Percentiles rank a stretch among this genome's conserved stretches.
Conservation (phyloP, 129 eudicot genomes). For the Artemisia argyi region DNA sequence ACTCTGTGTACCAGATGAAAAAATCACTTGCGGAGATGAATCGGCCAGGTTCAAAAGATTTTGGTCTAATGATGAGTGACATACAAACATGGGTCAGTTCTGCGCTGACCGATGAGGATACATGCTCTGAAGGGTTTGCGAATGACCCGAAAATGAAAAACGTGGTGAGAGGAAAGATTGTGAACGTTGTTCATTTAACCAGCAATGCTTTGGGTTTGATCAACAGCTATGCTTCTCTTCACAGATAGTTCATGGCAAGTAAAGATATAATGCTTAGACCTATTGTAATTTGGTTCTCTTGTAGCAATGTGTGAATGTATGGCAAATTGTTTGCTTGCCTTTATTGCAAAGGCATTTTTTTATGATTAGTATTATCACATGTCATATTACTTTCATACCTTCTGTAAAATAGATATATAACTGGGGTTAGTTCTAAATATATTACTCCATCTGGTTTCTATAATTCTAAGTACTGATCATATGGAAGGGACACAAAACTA, state of each 20-base stretch:
- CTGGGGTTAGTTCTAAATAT: not conserved
- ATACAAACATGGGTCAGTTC: constrained; percentile 71
- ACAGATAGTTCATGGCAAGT: not conserved
- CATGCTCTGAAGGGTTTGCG: constrained; percentile 55
- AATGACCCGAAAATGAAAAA: constrained; percentile 40
- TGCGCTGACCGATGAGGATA: constrained; percentile 50
- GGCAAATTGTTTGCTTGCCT: not conserved
- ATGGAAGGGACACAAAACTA: no score
- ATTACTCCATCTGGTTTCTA: not conserved
- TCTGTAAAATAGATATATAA: not conserved
- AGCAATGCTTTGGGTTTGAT: constrained; percentile 59
- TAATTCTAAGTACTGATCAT: not conserved
- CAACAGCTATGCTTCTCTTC: constrained; percentile 46
- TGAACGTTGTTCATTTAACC: constrained; percentile 49
- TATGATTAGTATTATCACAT: not conserved
- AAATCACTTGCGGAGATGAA: constrained; percentile 39
- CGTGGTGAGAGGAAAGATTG: constrained; percentile 44
- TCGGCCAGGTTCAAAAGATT: constrained; percentile 22
- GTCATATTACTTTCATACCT: not conserved
- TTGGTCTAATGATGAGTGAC: constrained; percentile 29
- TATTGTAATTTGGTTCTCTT: not conserved
- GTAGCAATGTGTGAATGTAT: not conserved
- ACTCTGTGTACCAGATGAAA: constrained; percentile 35
- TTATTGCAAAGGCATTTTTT: not conserved
- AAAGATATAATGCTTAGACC: not conserved